A percentile compares a stretch with the other conserved stretches of the same genome.
phyloP scores from a whole-genome alignment of 2,329 filamentous ascomycete genomes.

The Huntiella abstrusa region DNA sequence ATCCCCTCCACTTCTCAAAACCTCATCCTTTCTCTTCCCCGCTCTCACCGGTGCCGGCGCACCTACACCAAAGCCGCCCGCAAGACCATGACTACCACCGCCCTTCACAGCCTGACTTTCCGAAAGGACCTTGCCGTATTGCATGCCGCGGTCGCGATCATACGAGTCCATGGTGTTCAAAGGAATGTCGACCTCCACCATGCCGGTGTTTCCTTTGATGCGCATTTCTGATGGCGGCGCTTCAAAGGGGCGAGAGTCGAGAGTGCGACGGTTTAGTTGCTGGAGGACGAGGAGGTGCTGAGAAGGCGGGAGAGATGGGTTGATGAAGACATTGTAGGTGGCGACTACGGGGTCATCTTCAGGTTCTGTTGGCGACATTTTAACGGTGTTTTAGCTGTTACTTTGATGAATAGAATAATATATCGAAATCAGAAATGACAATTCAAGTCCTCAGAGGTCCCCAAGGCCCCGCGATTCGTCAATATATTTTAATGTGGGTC shows the following conservation, averaged over 20 bases:
- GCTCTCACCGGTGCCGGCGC: slow-evolving; percentile 20
- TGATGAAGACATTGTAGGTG: slow-evolving; percentile 74
- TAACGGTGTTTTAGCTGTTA: background rate
- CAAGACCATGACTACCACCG: slow-evolving; percentile 48
- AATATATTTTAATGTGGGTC: slow-evolving; percentile 5
- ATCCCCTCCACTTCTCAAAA: slow-evolving; percentile 27
- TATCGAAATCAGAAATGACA: too few species aligned
- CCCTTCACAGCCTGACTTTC: slow-evolving; percentile 38
- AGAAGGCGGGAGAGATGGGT: slow-evolving; percentile 43
- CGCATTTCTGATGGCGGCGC: slow-evolving; percentile 60
- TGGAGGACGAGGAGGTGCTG: slow-evolving; percentile 67
- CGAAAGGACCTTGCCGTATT: slow-evolving; percentile 62
- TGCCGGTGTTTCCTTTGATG: slow-evolving; percentile 62
- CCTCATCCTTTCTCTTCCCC: slow-evolving; percentile 19
- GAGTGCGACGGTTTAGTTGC: slow-evolving; percentile 59
- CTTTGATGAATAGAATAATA: too few species aligned
- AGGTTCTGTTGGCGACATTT: slow-evolving; percentile 14
- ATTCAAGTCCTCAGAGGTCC: background rate
- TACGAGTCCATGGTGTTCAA: slow-evolving; percentile 56
- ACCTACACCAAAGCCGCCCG: slow-evolving; percentile 53
- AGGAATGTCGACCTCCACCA: slow-evolving; percentile 84
- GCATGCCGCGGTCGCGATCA: slow-evolving; percentile 63
- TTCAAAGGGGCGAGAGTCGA: slow-evolving; percentile 28
- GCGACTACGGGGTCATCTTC: slow-evolving; percentile 51
- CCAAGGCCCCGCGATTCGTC: background rate